Evolutionary conservation across 2,329 filamentous ascomycete species (phyloP), one percentile per base, ranked within the genome.

Genomic region (Fusarium robinianum): DNA sequence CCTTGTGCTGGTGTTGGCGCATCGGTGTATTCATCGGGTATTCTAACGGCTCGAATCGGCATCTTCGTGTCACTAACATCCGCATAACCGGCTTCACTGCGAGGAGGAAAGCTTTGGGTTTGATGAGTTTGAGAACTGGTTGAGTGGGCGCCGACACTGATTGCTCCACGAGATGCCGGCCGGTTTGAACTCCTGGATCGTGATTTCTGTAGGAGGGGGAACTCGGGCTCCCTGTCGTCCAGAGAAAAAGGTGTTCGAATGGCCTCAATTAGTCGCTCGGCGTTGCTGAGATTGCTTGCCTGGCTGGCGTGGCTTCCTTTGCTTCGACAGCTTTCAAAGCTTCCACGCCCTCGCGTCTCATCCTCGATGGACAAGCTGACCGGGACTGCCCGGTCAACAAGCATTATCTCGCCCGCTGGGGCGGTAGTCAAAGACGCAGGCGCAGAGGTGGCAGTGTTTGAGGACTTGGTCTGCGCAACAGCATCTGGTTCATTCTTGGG

Each of bases 181-280:
- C 40, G 48, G 9, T n/a, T 44, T 0, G 55, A 54, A 18, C 44
- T 57, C 9, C 33, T 49, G 1, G 62, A 58, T 5, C 45, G 41
- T 9, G 27, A 26, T 3, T 46, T 48, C 2, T 49, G 46, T 1
- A 19, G 6, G 2, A 66, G 61, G 15, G 59, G 57, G 8, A 64
- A 63, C 16, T 72, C 70, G 0, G 57, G 40, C 10, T 72, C 71
- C 10, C 54, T 61, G 0, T 67, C 64, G 5, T 71, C 67, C 1
- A 76, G 55, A 3, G 68, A 62, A 2, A 81, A 66, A 0, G 85
- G 79, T 8, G 79, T 82, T 57, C 84, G 79, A 3, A 90, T 86
- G 3, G 85, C 85, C 60, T 88, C 79, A 16, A 89, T 88, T 9
- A 90, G 70, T 18, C 85, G 73, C 48, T 89, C 85, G 0, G 85